phyloP scores from a whole-genome alignment of 169 alveolate species.

The Plasmodium chabaudi region DNA sequence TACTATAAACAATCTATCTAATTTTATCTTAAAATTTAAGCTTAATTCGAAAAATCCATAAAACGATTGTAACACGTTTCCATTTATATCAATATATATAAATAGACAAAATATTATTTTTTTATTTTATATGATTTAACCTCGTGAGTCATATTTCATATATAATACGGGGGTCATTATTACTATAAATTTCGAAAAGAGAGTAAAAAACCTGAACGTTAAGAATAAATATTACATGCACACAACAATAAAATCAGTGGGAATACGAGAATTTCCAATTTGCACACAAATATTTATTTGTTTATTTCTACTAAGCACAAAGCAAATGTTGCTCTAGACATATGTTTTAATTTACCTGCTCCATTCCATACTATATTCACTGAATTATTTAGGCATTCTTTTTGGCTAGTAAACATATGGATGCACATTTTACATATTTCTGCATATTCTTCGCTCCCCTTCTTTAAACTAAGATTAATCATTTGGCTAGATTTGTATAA shows the following conservation, averaged over 20 bases:
- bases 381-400: conserved; percentile 29
- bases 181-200: neutral
- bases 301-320: too few relatives aligned
- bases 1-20: too few relatives aligned
- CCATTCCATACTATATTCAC: neutral
- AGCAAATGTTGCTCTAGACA: neutral
- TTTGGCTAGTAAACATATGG: conserved; percentile 8
- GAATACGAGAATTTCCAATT: too few relatives aligned
- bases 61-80: neutral
- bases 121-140: neutral
- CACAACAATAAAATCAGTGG: too few relatives aligned
- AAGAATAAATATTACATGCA: too few relatives aligned
- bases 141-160: neutral
- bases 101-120: neutral
- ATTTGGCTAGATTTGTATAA: conserved; percentile 21
- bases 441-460: conserved; percentile 11
- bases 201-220: neutral
- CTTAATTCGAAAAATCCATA: too few relatives aligned
- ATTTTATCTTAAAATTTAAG: too few relatives aligned
- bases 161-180: conserved; percentile 10
- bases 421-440: conserved; percentile 22
- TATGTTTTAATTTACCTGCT: neutral
- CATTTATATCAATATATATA: neutral
- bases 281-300: neutral
- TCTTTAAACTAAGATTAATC: neutral